A percentile compares a stretch with the other conserved stretches of the same genome.
Conservation (phyloP, 495 filamentous ascomycete species). For the Opeltia flavorubescens region DNA sequence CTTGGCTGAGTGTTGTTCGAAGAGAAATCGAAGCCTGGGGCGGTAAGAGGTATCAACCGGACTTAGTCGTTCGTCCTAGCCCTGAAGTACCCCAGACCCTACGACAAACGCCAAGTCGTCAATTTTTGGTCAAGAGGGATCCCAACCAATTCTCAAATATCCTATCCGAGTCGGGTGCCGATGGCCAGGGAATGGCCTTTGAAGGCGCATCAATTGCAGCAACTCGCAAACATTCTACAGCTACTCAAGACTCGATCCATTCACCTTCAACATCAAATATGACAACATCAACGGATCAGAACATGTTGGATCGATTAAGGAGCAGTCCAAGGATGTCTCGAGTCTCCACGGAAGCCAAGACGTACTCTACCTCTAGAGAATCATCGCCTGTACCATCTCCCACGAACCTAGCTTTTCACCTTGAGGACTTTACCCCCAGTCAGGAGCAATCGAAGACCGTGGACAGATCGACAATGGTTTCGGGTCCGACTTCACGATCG, state of each 20-base stretch:
- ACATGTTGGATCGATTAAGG: slow-evolving; percentile 10
- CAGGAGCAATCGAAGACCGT: slow-evolving; percentile 15
- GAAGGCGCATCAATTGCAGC: slow-evolving; percentile 21
- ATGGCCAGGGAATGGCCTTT: slow-evolving; percentile 22
- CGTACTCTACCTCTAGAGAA: slow-evolving; percentile 36
- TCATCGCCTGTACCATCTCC: slow-evolving; percentile 37
- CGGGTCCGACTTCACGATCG: slow-evolving; percentile 8
- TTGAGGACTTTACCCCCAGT: slow-evolving; percentile 8
- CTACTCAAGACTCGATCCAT: slow-evolving; percentile 6
- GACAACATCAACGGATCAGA: slow-evolving; percentile 12
- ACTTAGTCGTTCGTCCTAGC: slow-evolving; percentile 35
- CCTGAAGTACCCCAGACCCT: slow-evolving; percentile 27
- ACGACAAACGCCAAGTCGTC: slow-evolving; percentile 33
- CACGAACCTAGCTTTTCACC: slow-evolving; percentile 14
- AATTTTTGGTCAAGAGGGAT: slow-evolving; percentile 37
- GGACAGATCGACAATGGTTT: slow-evolving; percentile 19
- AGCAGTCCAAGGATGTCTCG: slow-evolving; percentile 12
- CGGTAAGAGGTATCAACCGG: slow-evolving; percentile 41
- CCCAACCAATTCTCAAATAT: slow-evolving; percentile 48
- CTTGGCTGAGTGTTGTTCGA: slow-evolving; percentile 54
- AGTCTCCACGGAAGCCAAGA: slow-evolving; percentile 16
- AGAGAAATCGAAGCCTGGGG: slow-evolving; percentile 55
- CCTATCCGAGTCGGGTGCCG: slow-evolving; percentile 38
- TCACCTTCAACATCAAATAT: slow-evolving; percentile 11
- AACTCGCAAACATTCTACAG: background rate